Percentiles rank a stretch among this genome's conserved stretches.
phyloP scores from a whole-genome alignment of 176 grass and related monocot species.

The Aechmea fasciata region DNA sequence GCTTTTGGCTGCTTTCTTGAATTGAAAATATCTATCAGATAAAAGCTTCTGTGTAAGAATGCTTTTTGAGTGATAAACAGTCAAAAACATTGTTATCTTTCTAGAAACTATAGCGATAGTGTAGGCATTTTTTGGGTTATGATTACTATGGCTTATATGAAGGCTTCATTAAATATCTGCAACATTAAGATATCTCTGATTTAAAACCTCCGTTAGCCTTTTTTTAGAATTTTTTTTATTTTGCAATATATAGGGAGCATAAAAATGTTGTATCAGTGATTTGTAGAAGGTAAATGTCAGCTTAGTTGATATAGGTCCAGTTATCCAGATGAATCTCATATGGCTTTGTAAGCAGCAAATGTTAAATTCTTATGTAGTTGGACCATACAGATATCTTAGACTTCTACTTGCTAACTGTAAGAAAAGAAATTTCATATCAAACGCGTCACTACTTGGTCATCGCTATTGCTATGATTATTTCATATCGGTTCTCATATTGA shows the following conservation, averaged over 20 bases:
- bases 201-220: neutral
- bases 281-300: neutral
- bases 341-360: neutral
- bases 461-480: neutral
- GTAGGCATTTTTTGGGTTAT: no score
- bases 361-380: neutral
- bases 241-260: neutral
- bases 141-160: no score
- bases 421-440: no score
- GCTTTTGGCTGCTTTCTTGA: neutral
- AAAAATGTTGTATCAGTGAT: neutral
- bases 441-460: no score
- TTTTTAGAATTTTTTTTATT: neutral
- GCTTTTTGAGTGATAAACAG: neutral
- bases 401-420: neutral
- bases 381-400: neutral
- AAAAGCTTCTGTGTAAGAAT: neutral
- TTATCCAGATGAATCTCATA: neutral
- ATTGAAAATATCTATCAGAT: neutral
- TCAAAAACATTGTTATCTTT: neutral
- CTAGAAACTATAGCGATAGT: neutral
- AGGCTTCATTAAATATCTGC: neutral
- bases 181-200: neutral
- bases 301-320: neutral
- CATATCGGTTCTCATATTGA: neutral